Evolutionary conservation across 1,284 basidiomycete species (phyloP).

Genomic region (Malassezia japonica): DNA sequence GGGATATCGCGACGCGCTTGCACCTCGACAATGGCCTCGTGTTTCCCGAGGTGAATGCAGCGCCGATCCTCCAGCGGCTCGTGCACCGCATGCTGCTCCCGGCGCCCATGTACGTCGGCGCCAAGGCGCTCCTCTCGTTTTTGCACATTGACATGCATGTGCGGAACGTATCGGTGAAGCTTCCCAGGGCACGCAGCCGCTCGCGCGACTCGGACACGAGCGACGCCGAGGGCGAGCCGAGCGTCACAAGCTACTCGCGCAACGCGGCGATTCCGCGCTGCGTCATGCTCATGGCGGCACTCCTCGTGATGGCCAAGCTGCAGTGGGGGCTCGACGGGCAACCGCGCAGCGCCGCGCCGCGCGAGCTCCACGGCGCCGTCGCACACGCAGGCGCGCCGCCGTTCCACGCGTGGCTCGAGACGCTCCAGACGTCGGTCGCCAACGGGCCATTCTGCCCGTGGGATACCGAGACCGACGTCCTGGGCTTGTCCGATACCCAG

Average conservation of each 20-base stretch:
- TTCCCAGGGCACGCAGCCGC: not conserved
- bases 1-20: slow-evolving; percentile 58
- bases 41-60: slow-evolving; percentile 68
- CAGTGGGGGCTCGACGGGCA: slow-evolving; percentile 38
- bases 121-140: slow-evolving; percentile 23
- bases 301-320: slow-evolving; percentile 37
- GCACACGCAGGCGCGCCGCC: slow-evolving; percentile 50
- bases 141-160: slow-evolving; percentile 16
- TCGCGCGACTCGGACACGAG: not conserved
- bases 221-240: not conserved
- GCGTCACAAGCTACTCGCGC: slow-evolving; percentile 15
- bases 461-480: slow-evolving; percentile 11
- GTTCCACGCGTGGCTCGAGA: slow-evolving; percentile 7
- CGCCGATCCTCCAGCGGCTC: slow-evolving; percentile 71
- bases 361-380: slow-evolving; percentile 16
- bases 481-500: slow-evolving; percentile 2
- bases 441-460: slow-evolving; percentile 8
- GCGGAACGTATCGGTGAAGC: not conserved
- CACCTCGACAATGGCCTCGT: slow-evolving; percentile 56
- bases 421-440: not conserved
- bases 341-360: slow-evolving; percentile 16
- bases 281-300: slow-evolving; percentile 58
- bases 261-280: slow-evolving; percentile 63
- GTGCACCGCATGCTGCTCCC: slow-evolving; percentile 62
- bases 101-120: slow-evolving; percentile 52